Evolutionary conservation across 805 yeast genomes (phyloP).

Genomic region (Suhomyces vadensis): DNA sequence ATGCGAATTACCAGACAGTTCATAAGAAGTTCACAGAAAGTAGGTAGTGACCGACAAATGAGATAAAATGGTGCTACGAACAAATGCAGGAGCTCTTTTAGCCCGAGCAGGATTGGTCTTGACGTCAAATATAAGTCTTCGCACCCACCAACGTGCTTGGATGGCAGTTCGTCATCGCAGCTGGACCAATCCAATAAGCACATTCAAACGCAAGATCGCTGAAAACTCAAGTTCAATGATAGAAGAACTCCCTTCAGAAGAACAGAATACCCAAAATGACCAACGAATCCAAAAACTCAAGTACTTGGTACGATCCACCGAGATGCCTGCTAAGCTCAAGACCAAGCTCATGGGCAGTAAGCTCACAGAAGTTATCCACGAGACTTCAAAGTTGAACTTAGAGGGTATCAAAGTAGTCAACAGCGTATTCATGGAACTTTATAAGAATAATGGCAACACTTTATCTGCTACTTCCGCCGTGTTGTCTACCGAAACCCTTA

Average conservation of each 20-base stretch:
- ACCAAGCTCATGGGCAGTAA: conserved; percentile 19
- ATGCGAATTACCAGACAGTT: too few relatives aligned
- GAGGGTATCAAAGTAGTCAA: conserved; percentile 21
- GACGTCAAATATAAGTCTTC: background rate
- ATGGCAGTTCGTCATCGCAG: conserved; percentile 5
- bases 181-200: conserved; percentile 22
- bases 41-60: too few relatives aligned
- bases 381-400: conserved; percentile 8
- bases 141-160: background rate
- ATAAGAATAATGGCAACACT: conserved; percentile 13
- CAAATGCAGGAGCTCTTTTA: background rate
- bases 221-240: background rate
- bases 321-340: conserved; percentile 22
- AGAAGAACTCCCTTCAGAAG: conserved; percentile 1
- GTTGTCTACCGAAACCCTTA: conserved; percentile 12
- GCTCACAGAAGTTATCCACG: conserved; percentile 18
- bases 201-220: conserved; percentile 6
- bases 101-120: background rate
- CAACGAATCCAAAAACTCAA: conserved; percentile 18
- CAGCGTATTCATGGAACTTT: conserved; percentile 20
- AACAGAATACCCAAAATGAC: background rate
- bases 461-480: background rate
- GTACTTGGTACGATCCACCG: conserved; percentile 30
- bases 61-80: conserved; percentile 2
- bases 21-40: too few relatives aligned